Conservation (phyloP, 225 moss, liverwort and hornwort species). For the Marchantia polymorpha region DNA sequence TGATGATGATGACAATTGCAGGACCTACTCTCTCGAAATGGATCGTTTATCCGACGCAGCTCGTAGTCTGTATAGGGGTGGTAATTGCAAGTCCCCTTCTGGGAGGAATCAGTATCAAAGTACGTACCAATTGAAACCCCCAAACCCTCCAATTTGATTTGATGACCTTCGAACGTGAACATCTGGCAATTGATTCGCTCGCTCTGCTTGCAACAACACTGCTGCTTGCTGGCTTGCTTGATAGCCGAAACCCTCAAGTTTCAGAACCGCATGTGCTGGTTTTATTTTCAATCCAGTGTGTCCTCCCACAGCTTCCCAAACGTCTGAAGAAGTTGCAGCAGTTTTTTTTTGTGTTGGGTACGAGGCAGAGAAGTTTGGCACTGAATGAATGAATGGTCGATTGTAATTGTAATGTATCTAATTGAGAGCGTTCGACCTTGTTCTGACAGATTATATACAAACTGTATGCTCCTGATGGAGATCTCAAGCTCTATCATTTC, state of each 20-base stretch:
- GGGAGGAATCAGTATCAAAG: conserved; percentile 24
- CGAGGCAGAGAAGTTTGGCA: too few species aligned
- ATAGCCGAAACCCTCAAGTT: not conserved
- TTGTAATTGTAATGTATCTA: not conserved
- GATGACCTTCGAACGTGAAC: not conserved
- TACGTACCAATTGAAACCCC: not conserved
- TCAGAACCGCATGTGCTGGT: too few species aligned
- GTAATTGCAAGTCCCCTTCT: conserved; percentile 13
- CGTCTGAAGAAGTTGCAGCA: too few species aligned
- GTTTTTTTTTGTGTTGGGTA: too few species aligned
- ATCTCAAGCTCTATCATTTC: conserved; percentile 17
- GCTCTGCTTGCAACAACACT: not conserved
- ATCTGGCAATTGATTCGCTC: not conserved
- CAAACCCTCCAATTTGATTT: not conserved
- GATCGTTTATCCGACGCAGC: conserved; percentile 8
- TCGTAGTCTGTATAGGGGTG: conserved; percentile 16
- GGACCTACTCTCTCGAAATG: not conserved
- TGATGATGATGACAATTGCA: not conserved
- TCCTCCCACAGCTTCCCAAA: too few species aligned
- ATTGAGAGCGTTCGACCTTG: not conserved
- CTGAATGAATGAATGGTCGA: too few species aligned
- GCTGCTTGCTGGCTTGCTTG: not conserved
- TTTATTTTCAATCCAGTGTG: not conserved
- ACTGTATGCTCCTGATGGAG: not conserved
- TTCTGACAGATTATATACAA: conserved; percentile 17